Percentiles rank a stretch among this genome's conserved stretches.
These are phyloP conservation scores for Linum lewisii DNA, from an alignment of 345 rosid genomes.

Conservation along the genomic window DNA sequence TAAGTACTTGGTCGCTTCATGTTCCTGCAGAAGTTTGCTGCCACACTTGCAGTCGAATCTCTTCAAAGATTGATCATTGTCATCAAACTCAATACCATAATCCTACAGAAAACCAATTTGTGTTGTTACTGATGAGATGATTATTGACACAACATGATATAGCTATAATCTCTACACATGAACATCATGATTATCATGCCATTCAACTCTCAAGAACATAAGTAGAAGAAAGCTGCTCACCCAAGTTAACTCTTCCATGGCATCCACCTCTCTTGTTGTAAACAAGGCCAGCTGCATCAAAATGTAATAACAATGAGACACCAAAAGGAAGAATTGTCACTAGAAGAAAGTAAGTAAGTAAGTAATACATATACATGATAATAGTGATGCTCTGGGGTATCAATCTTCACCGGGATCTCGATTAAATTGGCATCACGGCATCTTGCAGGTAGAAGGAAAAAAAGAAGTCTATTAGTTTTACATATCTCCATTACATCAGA, in stretches of 20 bases:
- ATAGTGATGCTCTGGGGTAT: constrained; percentile 75
- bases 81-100: constrained; percentile 83
- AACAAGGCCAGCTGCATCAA: constrained; percentile 75
- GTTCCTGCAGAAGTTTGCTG: constrained; percentile 66
- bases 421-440: constrained; percentile 81
- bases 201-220: not conserved
- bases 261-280: constrained; percentile 58
- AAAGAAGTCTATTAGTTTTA: not conserved
- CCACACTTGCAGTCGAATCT: constrained; percentile 66
- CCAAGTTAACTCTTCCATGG: constrained; percentile 79
- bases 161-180: no score
- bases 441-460: constrained; percentile 31
- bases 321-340: not conserved
- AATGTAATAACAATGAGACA: not conserved
- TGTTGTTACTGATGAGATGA: not conserved
- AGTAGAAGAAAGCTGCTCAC: constrained; percentile 36
- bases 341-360: constrained; percentile 5
- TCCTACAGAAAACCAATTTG: constrained; percentile 40
- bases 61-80: constrained; percentile 38
- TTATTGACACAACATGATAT: no score
- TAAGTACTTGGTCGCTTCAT: constrained; percentile 43
- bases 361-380: constrained; percentile 81
- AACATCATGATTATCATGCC: not conserved
- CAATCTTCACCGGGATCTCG: constrained; percentile 78
- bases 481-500: not conserved